A percentile compares a stretch with the other conserved stretches of the same genome.
Conservation (phyloP, 371 early-diverging fungal genomes). For the Funneliformis caledonium region DNA sequence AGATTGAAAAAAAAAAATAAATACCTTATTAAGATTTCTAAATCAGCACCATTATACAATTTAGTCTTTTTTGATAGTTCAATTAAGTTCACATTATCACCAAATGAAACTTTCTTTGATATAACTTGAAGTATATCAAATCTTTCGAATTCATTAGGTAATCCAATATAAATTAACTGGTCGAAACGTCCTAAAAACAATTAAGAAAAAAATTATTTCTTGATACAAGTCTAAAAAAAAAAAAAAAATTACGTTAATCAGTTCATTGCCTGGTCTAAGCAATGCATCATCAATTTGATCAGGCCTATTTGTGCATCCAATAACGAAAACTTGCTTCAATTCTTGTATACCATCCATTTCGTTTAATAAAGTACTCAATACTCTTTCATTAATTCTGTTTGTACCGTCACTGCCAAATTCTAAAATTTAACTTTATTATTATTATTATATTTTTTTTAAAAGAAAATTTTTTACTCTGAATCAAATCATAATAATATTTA, state of each 20-base stretch:
- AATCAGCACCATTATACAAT: slow-evolving; percentile 67
- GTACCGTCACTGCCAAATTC: slow-evolving; percentile 62
- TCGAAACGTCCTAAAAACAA: slow-evolving; percentile 67
- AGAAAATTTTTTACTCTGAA: background rate
- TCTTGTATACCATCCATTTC: slow-evolving; percentile 84
- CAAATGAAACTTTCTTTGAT: slow-evolving; percentile 40
- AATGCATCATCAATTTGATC: slow-evolving; percentile 87
- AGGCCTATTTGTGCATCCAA: slow-evolving; percentile 83
- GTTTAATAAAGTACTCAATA: slow-evolving; percentile 75
- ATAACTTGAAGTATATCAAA: slow-evolving; percentile 54
- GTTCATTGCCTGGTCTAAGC: slow-evolving; percentile 72
- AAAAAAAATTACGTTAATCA: slow-evolving; percentile 34
- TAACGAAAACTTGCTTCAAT: slow-evolving; percentile 73
- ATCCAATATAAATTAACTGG: slow-evolving; percentile 67
- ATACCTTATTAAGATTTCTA: slow-evolving; percentile 64
- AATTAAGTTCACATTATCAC: slow-evolving; percentile 48
- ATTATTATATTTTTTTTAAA: background rate
- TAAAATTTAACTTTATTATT: slow-evolving; percentile 22
- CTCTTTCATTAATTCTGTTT: slow-evolving; percentile 78
- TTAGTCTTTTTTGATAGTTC: slow-evolving; percentile 55
- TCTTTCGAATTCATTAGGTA: slow-evolving; percentile 64
- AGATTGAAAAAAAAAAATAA: background rate
- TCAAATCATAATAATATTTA: background rate
- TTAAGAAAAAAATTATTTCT: background rate
- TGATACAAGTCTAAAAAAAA: slow-evolving; percentile 29